Conservation (phyloP, 306 rosid genomes). For the Begonia fuchsioides region DNA sequence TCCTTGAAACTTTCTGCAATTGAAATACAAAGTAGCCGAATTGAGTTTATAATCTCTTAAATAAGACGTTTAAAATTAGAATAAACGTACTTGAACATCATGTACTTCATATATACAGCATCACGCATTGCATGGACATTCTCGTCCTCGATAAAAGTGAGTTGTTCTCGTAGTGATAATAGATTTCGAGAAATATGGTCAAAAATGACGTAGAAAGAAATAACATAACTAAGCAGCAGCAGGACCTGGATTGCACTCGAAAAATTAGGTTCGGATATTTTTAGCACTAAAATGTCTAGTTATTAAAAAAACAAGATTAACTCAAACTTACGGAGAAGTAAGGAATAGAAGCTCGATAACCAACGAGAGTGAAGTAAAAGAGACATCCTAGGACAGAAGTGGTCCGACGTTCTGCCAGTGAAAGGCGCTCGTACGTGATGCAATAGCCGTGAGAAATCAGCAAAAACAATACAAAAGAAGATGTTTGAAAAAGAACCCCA, state of each 20-base stretch:
- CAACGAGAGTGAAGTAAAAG: slow-evolving; percentile 86
- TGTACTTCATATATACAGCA: slow-evolving; percentile 70
- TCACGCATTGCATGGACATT: slow-evolving; percentile 70
- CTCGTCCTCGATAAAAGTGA: slow-evolving; percentile 54
- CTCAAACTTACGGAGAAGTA: slow-evolving; percentile 64
- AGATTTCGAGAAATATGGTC: slow-evolving; percentile 79
- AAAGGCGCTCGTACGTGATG: slow-evolving; percentile 86
- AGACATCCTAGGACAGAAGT: slow-evolving; percentile 84
- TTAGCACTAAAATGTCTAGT: too few species aligned
- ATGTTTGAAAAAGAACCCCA: slow-evolving; percentile 92
- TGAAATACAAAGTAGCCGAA: slow-evolving; percentile 6
- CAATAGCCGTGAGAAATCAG: slow-evolving; percentile 96
- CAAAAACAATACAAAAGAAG: slow-evolving; percentile 72
- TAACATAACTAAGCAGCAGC: slow-evolving; percentile 59
- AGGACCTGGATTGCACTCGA: slow-evolving; percentile 49
- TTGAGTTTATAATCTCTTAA: too few species aligned
- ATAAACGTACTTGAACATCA: slow-evolving; percentile 68
- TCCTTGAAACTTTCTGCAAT: slow-evolving; percentile 73
- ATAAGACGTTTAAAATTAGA: neutral
- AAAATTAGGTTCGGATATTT: neutral
- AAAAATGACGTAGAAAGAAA: slow-evolving; percentile 76
- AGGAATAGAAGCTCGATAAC: slow-evolving; percentile 84
- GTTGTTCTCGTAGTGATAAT: slow-evolving; percentile 49
- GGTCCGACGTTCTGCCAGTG: slow-evolving; percentile 66
- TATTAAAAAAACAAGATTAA: neutral